A percentile compares a stretch with the other conserved stretches of the same genome.
phyloP scores from a whole-genome alignment of 257 asterid genomes.

The Avicennia marina region DNA sequence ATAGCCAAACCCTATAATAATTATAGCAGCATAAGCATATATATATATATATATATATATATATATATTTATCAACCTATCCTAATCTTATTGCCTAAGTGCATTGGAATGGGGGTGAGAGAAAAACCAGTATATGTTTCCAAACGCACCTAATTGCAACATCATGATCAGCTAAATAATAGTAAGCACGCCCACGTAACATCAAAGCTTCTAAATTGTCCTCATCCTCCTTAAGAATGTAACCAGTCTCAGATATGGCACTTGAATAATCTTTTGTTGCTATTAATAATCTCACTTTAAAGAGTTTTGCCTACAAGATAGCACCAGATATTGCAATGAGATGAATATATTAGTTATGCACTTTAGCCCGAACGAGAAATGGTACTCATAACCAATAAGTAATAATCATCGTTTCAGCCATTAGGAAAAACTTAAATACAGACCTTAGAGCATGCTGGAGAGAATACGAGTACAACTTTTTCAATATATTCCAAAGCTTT shows the following conservation, averaged over 20 bases:
- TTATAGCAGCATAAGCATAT: neutral
- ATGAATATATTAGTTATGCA: neutral
- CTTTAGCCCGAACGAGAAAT: neutral
- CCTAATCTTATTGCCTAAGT: conserved; percentile 7
- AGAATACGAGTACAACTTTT: conserved; percentile 85
- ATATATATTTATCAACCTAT: neutral
- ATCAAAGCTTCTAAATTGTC: conserved; percentile 78
- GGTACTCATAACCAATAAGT: neutral
- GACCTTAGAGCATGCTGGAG: conserved; percentile 91
- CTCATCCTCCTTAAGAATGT: conserved; percentile 83
- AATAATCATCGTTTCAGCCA: neutral
- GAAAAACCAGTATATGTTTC: conserved; percentile 1
- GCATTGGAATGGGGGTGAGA: conserved; percentile 4
- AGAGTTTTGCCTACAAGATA: conserved; percentile 69
- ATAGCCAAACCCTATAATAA: neutral
- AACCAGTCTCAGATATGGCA: conserved; percentile 82
- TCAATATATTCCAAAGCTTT: conserved; percentile 68
- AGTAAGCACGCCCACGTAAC: conserved; percentile 90
- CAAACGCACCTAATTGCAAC: conserved; percentile 64
- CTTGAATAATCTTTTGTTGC: conserved; percentile 71
- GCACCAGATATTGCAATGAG: neutral
- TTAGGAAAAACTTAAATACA: conserved; percentile 5
- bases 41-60: neutral
- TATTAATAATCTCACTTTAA: conserved; percentile 61
- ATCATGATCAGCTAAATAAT: conserved; percentile 93